Base-by-base conservation (phyloP, 2,329 filamentous ascomycete species). In the Curvularia eragrostidis region DNA sequence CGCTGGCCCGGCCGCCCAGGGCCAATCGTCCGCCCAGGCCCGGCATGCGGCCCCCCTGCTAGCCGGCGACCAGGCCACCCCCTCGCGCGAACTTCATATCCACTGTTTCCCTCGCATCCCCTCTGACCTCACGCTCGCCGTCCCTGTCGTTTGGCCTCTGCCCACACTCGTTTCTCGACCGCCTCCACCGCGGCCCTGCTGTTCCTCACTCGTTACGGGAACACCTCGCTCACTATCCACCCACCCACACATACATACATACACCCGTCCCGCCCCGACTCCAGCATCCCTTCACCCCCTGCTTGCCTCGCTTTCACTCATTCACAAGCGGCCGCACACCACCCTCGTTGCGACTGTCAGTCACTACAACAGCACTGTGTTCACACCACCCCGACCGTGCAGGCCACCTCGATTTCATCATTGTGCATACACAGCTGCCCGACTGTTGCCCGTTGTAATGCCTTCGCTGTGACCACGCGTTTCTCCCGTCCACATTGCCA, bases 131-230 rank as follows among this genome's bases (percentile, higher is more conserved):
- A 66, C 56, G 57, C 56, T 56, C 56, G 54, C 43, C 46, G 47
- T 52, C 58, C 53, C 59, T 60, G 53, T 62, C 50, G 47, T 49
- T 34, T 52, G 48, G 51, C 41, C 44, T 49, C 58, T 30, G 43
- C 61, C 63, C 62, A 61, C 63, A 49, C 69, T 71, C 67, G 62
- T 65, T 73, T 69, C 15, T 66, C 62, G 48, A 65, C 59, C 65
- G 9, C 28, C 28, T 12, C 6, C 28, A 9, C 28, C 28, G 9
- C 30, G 61, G 54, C 48, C 67, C 59, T 65, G 59, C 60, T 71
- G 69, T 66, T 72, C 69, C 69, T 73, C 72, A 67, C 66, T 73
- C 71, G 68, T 67, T 74, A 69, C 56, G 64, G 65, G 70, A 72
- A 43, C 32, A 63, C 71, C 61, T 58, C 53, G 54, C 57, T 60